Evolutionary conservation across 129 eudicot species (phyloP), one percentile per base, ranked within the genome.

Genomic region (Oenanthe sinensis): DNA sequence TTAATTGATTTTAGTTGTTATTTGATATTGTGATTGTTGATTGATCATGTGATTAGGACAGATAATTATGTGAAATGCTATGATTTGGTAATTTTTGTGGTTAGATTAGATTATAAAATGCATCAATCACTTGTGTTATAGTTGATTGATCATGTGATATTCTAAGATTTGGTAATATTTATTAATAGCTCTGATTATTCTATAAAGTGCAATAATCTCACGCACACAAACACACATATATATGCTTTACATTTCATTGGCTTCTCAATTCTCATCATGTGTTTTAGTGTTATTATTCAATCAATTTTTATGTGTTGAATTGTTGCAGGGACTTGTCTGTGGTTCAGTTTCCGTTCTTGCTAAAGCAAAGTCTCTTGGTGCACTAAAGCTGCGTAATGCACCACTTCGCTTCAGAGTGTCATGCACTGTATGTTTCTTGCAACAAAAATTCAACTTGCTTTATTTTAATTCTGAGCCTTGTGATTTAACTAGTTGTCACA

Each of bases 371-470:
- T 42, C 62, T 33, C 76, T 77, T 78, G 80, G 71, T 22, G 78
- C 84, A 42, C 74, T 80, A 20, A 85, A 36, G 36, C 22, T 76
- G 52, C 77, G 71, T 20, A 12, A 65, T n/a, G 78, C 76, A 46
- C 78, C 78, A 26, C 48, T 43, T 42, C 88, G 86, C 81, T 80
- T 85, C 81, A 68, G 82, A 3, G 42, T 85, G 49, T 68, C 84
- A 36, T 85, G 89, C 26, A 82, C 75, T 44, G 89, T 85, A 79
- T 48, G 82, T 75, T 75, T 60, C 42, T 40, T n/a, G 36, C 30
- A 77, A 77, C 24, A 6, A 20, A n/a, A 14, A 1, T n/a, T 17
- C 19, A 14, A 6, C n/a, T 50, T 62, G 10, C 11, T 40, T 40
- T 30, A 45, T 77, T 62, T 77, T 60, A 8, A 60, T 60, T 22